Conservation (phyloP, 345 rosid genomes). For the Camelina laxa region DNA sequence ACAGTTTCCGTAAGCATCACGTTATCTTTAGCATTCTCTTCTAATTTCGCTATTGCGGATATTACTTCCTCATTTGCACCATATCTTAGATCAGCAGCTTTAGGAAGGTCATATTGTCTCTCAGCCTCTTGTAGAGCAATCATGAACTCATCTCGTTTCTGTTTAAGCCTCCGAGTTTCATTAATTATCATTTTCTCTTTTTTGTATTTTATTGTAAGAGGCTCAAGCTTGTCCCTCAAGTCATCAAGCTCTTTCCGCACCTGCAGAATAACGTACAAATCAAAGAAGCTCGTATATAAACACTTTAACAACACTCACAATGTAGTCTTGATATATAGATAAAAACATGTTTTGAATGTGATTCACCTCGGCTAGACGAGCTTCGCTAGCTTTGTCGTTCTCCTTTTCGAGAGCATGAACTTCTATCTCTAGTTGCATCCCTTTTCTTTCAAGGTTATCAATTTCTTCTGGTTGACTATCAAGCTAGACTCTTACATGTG, state of each 20-base stretch:
- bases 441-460: too few species aligned
- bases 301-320: too few species aligned
- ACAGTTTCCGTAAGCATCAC: slow-evolving; percentile 78
- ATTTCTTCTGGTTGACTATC: too few species aligned
- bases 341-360: too few species aligned
- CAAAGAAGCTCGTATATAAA: too few species aligned
- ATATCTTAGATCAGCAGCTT: slow-evolving; percentile 80
- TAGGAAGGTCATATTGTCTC: slow-evolving; percentile 59
- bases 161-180: slow-evolving; percentile 75
- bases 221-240: slow-evolving; percentile 86
- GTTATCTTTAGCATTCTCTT: slow-evolving; percentile 63
- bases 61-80: slow-evolving; percentile 83
- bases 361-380: too few species aligned
- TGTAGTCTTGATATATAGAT: too few species aligned
- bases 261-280: slow-evolving; percentile 40
- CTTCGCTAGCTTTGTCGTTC: too few species aligned
- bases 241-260: slow-evolving; percentile 89
- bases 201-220: slow-evolving; percentile 75
- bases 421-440: too few species aligned
- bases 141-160: slow-evolving; percentile 60
- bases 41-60: slow-evolving; percentile 63
- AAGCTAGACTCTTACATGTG: too few species aligned
- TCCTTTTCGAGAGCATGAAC: too few species aligned
- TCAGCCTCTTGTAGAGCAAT: too few species aligned
- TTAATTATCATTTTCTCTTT: slow-evolving; percentile 84